Evolutionary conservation across 1,284 basidiomycete genomes (phyloP), one percentile per base, ranked within the genome.

Genomic region (Puccinia coronata): DNA sequence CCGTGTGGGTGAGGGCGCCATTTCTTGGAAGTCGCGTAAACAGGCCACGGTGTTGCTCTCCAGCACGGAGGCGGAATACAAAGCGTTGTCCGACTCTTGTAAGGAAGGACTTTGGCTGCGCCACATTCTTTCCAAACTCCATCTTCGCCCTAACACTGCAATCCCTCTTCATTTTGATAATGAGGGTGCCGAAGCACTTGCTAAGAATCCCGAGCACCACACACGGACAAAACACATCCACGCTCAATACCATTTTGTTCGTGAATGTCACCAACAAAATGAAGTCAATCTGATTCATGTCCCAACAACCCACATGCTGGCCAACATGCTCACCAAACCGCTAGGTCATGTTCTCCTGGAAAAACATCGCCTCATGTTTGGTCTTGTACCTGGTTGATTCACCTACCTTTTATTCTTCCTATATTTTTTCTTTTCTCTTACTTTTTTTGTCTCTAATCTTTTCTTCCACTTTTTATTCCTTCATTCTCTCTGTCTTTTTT

Each of bases 251-350:
- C 69, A 71, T n/a, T 71, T 71, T 34, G n/a, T 71, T 9, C 18
- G 41, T 12, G 69, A 71, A n/a, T 71, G 69, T 71, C 20, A 43
- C 36, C 39, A 47, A 41, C 18, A 71, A 4, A 9, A 47, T 6
- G 34, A 53, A 5, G 20, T 73, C 25, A 18, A n/a, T 57, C 41
- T 57, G 8, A 12, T 73, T 39, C 71, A 73, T 55, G 47, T 73
- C 14, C 47, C 69, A 9, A 71, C 49, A 4, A 25, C 12, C 5
- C 18, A 53, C 4, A 71, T 71, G 31, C 25, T 53, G 25, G 41
- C n/a, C 20, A 39, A 73, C 36, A 73, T 55, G 71, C 47, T 73
- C 5, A 73, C 71, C 16, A 73, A 65, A 36, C 61, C 61, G n/a
- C 61, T 65, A 11, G 4, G 18, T 5, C 55, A 23, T 5, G 55